Evolutionary conservation across 2,329 filamentous ascomycete species (phyloP).

Genomic region (Trichoderma asperellum): DNA sequence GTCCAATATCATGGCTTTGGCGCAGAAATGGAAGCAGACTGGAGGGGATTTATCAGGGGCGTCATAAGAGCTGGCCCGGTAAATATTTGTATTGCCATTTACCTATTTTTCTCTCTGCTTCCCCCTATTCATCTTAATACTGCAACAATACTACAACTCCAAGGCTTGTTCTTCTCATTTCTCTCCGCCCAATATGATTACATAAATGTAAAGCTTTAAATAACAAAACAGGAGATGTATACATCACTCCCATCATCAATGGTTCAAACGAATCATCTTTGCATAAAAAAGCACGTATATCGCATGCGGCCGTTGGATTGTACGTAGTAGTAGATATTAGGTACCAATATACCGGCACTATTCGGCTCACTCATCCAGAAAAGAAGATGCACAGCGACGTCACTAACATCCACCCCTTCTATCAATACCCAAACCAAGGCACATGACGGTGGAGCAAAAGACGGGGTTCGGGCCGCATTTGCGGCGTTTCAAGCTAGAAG

Average conservation of each 20-base stretch:
- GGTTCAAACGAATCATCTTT: background rate
- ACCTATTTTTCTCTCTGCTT: background rate
- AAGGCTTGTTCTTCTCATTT: background rate
- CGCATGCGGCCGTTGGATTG: background rate
- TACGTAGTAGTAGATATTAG: background rate
- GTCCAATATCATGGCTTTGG: slow-evolving; percentile 81
- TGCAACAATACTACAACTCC: background rate
- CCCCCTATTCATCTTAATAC: background rate
- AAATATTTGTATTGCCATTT: background rate
- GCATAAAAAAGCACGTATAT: background rate
- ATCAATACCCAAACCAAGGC: background rate
- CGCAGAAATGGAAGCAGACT: slow-evolving; percentile 80
- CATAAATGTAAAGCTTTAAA: background rate
- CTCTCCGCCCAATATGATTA: background rate
- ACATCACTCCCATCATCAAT: background rate
- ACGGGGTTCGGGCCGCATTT: slow-evolving; percentile 8
- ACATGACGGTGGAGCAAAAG: background rate
- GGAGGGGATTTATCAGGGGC: slow-evolving; percentile 44
- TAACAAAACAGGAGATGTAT: background rate
- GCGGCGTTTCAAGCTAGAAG: slow-evolving; percentile 18
- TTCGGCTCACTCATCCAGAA: background rate
- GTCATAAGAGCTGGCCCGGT: slow-evolving; percentile 23
- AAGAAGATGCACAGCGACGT: slow-evolving; percentile 18
- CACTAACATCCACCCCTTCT: background rate
- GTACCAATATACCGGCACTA: background rate